Base-by-base conservation (phyloP, 257 asterid genomes). In the Craterostigma plantagineum region DNA sequence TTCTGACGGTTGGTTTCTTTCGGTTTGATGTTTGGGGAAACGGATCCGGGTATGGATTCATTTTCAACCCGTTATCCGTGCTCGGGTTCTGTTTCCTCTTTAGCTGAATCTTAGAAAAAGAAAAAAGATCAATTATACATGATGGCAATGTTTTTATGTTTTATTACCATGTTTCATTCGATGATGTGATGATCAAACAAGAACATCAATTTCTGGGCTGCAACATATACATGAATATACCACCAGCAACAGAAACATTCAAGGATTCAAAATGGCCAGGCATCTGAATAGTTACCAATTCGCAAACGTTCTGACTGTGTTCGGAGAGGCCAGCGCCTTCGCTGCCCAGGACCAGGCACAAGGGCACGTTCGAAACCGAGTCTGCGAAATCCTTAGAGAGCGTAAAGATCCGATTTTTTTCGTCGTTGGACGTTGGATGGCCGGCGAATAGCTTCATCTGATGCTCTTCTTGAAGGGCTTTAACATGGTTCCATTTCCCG, bases 241-340 rank as follows among this genome's bases (percentile, higher is more conserved):
- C 98, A n/a, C 95, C 98, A 39, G 95, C 98, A 43, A 83, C 87
- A n/a, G 98, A 75, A 55, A 83, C 98, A 54, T 90, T 90, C 41
- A 90, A 59, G 49, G 95, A 82, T 64, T 90, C 98, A 3, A 74
- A 83, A 14, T 77, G 75, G 41, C 92, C 98, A 0, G 72, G 55
- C 98, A 90, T 90, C 3, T 92, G 95, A 57, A 90, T 83, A 54
- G 70, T 68, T 11, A 90, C 55, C 5, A 90, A 95, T 63, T 75
- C 92, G 60, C 80, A 79, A 5, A 61, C 64, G 38, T 56, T 56
- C 66, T 51, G 64, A 46, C 79, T 64, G 35, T 9, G 42, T 42
- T 60, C 66, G 11, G 95, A 79, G 39, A 90, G 77, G 9, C 98
- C 98, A 8, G 56, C 62, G 30, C 98, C 98, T 79, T 90, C 98